These are phyloP conservation scores for Patellifolia procumbens DNA, from an alignment of 179 eudicot species.

Conservation along the genomic window DNA sequence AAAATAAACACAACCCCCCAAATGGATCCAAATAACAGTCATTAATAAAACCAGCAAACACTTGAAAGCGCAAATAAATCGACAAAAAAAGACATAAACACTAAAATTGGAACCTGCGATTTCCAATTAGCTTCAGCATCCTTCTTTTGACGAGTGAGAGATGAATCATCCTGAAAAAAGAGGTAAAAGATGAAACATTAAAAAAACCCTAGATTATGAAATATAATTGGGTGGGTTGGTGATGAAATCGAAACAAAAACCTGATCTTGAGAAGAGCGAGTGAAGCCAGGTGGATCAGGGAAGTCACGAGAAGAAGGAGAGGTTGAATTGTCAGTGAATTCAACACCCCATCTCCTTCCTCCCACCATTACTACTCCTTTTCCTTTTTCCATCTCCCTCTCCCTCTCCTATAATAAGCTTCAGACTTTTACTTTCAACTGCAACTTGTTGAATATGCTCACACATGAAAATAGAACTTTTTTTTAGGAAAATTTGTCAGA, in stretches of 20 bases:
- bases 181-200: background rate
- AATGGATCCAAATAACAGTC: background rate
- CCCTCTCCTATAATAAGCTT: too few species aligned
- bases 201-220: background rate
- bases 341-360: conserved; percentile 83
- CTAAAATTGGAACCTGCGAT: conserved; percentile 58
- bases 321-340: conserved; percentile 73
- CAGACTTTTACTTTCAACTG: too few species aligned
- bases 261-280: conserved; percentile 72
- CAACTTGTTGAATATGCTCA: too few species aligned
- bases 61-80: background rate
- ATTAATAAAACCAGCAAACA: background rate
- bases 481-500: too few species aligned
- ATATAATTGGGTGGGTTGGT: too few species aligned
- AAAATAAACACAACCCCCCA: background rate
- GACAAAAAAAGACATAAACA: background rate
- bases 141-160: conserved; percentile 75
- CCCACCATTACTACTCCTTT: conserved; percentile 48
- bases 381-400: conserved; percentile 62
- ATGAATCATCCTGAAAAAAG: conserved; percentile 65
- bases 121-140: conserved; percentile 93
- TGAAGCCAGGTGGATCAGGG: conserved; percentile 88
- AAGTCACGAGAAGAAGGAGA: conserved; percentile 73
- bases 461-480: too few species aligned
- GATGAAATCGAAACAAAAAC: conserved; percentile 28